These are phyloP conservation scores for Citeromyces matritensis DNA, from an alignment of 805 yeast species.

Conservation along the genomic window DNA sequence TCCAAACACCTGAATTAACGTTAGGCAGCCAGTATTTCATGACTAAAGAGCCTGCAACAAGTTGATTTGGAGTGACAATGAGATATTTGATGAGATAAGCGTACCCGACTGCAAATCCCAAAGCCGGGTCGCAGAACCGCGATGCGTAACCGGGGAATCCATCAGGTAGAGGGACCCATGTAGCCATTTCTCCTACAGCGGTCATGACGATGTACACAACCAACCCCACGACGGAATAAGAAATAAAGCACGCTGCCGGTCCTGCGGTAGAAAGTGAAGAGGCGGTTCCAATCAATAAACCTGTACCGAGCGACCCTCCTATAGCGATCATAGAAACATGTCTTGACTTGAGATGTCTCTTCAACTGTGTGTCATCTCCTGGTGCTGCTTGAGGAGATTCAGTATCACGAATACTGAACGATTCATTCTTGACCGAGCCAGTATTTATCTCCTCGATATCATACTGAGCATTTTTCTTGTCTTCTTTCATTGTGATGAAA, in stretches of 20 bases:
- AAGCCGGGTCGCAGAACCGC: slow-evolving; percentile 34
- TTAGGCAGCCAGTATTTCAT: slow-evolving; percentile 34
- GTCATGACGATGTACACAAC: slow-evolving; percentile 52
- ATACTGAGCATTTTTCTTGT: slow-evolving; percentile 14
- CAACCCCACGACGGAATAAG: slow-evolving; percentile 58
- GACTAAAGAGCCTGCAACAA: slow-evolving; percentile 40
- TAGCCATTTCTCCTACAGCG: slow-evolving; percentile 41
- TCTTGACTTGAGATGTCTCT: slow-evolving; percentile 28
- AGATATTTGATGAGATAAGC: slow-evolving; percentile 35
- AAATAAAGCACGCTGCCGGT: slow-evolving; percentile 44
- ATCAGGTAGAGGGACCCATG: slow-evolving; percentile 36
- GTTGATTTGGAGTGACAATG: slow-evolving; percentile 39
- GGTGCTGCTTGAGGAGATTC: too few relatives aligned
- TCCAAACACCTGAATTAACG: slow-evolving; percentile 42
- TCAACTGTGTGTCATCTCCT: slow-evolving; percentile 14
- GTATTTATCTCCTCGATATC: slow-evolving; percentile 3
- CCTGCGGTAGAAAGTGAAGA: slow-evolving; percentile 58
- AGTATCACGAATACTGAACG: too few relatives aligned
- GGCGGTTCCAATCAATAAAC: slow-evolving; percentile 67
- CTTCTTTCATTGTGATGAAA: slow-evolving; percentile 2
- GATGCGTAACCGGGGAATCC: slow-evolving; percentile 41
- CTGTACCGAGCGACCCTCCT: slow-evolving; percentile 79
- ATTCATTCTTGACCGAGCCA: too few relatives aligned
- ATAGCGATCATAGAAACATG: slow-evolving; percentile 52
- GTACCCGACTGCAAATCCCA: slow-evolving; percentile 45